These are phyloP conservation scores for Penicillium antarcticum DNA, from an alignment of 495 filamentous ascomycete species.

Conservation along the genomic window DNA sequence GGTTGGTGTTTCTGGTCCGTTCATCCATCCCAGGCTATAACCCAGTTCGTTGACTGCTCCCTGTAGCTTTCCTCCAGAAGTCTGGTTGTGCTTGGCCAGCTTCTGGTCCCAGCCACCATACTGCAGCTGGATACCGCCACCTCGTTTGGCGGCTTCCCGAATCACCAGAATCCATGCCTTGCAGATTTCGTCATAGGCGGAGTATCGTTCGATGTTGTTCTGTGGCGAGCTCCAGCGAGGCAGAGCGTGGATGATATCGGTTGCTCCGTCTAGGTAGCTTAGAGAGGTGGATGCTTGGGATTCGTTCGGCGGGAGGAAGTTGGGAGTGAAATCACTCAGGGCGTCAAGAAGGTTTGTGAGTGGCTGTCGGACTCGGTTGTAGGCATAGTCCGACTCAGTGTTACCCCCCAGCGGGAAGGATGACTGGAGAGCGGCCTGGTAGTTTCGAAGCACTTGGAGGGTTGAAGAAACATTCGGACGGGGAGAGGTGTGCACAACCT, in stretches of 20 bases:
- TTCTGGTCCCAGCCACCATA: constrained; percentile 92
- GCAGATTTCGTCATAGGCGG: constrained; percentile 92
- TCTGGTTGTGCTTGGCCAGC: constrained; percentile 82
- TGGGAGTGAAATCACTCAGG: constrained; percentile 87
- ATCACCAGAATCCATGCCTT: constrained; percentile 93
- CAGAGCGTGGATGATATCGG: constrained; percentile 81
- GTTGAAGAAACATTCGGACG: constrained; percentile 78
- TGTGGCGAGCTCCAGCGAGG: constrained; percentile 82
- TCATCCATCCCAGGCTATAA: constrained; percentile 75
- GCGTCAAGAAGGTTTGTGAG: constrained; percentile 81
- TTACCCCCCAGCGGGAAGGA: constrained; percentile 85
- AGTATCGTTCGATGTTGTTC: constrained; percentile 87
- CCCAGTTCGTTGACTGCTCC: constrained; percentile 75
- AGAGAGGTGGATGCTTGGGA: constrained; percentile 73
- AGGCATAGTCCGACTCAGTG: constrained; percentile 84
- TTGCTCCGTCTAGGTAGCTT: constrained; percentile 82
- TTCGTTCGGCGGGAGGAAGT: constrained; percentile 92
- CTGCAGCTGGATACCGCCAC: constrained; percentile 86
- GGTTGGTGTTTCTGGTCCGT: constrained; percentile 46
- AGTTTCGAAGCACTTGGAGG: constrained; percentile 73
- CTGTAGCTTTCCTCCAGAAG: constrained; percentile 77
- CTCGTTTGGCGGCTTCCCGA: constrained; percentile 83
- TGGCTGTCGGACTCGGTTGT: constrained; percentile 84
- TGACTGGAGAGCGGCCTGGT: constrained; percentile 71
- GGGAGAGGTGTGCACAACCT: constrained; percentile 82